phyloP scores from a whole-genome alignment of 192 early-diverging fungal species.

The Coemansia javaensis region DNA sequence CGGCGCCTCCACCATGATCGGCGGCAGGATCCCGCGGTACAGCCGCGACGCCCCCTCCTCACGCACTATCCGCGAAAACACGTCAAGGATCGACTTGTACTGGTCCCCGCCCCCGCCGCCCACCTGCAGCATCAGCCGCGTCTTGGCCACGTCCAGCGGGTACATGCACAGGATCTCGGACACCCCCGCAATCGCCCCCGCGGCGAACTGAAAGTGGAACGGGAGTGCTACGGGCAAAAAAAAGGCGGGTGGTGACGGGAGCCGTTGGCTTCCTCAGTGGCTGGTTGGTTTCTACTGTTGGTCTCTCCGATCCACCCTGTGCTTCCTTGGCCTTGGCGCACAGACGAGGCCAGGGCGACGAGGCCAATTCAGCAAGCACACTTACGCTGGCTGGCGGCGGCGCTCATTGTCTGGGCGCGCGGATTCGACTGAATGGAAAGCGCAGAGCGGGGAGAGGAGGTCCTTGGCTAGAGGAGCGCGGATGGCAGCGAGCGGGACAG shows the following conservation, averaged over 20 bases:
- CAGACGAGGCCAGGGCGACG: too few relatives aligned
- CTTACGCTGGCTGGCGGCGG: slow-evolving; percentile 1
- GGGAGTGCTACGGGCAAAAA: slow-evolving; percentile 66
- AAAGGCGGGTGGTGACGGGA: too few relatives aligned
- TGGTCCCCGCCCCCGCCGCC: slow-evolving; percentile 46
- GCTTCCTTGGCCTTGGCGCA: too few relatives aligned
- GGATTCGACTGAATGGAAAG: too few relatives aligned
- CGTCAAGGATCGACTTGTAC: slow-evolving; percentile 63
- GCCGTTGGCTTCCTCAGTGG: too few relatives aligned
- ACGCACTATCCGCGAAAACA: slow-evolving; percentile 62
- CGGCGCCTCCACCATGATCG: slow-evolving; percentile 95
- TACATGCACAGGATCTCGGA: slow-evolving; percentile 96
- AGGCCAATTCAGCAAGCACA: neutral
- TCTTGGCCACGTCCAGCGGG: slow-evolving; percentile 94
- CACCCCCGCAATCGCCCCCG: slow-evolving; percentile 75
- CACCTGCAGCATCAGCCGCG: slow-evolving; percentile 83
- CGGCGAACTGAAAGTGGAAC: slow-evolving; percentile 73
- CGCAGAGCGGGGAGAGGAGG: too few relatives aligned
- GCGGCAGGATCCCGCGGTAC: slow-evolving; percentile 92
- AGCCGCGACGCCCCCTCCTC: slow-evolving; percentile 65
- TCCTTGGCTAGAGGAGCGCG: too few relatives aligned
- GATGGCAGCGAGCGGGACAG: too few relatives aligned
- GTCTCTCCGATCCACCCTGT: too few relatives aligned
- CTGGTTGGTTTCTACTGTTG: too few relatives aligned
- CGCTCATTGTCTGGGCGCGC: slow-evolving; percentile 3